Conservation (phyloP, 108 stramenopile species). For the Nitzschia inconspicua region DNA sequence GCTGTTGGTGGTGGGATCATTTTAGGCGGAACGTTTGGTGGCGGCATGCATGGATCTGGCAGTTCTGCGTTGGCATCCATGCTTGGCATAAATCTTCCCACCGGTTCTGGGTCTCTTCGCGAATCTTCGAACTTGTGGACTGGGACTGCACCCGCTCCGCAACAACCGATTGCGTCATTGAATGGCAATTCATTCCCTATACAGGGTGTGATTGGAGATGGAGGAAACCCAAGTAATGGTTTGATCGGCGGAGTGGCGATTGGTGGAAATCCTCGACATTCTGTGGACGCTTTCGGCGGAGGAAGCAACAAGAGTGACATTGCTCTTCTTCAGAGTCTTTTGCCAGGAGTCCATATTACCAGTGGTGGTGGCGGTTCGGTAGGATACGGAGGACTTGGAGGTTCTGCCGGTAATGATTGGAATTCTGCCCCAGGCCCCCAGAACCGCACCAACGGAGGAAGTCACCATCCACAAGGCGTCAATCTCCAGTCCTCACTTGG, state of each 20-base stretch:
- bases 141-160: constrained; percentile 6
- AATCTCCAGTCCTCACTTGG: constrained; percentile 21
- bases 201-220: constrained; percentile 41
- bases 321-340: constrained; percentile 78
- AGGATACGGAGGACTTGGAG: too few relatives aligned
- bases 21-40: constrained; percentile 35
- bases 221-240: constrained; percentile 16
- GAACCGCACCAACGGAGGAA: constrained; percentile 13
- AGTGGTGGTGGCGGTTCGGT: constrained; percentile 39
- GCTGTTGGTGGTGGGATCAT: constrained; percentile 35
- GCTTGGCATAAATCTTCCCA: constrained; percentile 78
- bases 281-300: constrained; percentile 9
- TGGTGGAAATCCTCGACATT: constrained; percentile 36
- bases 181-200: constrained; percentile 43
- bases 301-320: constrained; percentile 66
- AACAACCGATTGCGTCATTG: constrained; percentile 45
- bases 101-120: constrained; percentile 73
- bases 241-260: constrained; percentile 62
- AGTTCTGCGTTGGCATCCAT: constrained; percentile 84
- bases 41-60: constrained; percentile 38
- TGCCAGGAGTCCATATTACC: constrained; percentile 79
- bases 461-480: not conserved
- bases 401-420: constrained; percentile 8
- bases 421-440: constrained; percentile 14
- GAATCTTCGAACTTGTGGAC: constrained; percentile 43